Percentiles rank a stretch among this genome's conserved stretches.
Conservation (phyloP, 805 yeast species). For the Saccharomycopsis schoenii region DNA sequence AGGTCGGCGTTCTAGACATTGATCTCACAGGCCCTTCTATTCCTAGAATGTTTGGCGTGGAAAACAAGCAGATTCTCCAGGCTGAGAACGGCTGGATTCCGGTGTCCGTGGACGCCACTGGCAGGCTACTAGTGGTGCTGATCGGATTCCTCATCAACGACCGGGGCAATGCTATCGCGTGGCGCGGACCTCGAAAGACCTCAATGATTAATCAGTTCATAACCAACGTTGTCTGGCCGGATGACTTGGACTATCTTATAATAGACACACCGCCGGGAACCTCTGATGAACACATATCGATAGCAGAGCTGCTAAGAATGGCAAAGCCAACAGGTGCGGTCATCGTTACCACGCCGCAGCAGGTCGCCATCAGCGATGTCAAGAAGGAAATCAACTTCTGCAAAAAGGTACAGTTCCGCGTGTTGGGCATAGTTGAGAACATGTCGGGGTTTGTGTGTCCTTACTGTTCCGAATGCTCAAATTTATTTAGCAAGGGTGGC, state of each 20-base stretch:
- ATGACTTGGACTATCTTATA: conserved; percentile 62
- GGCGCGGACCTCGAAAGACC: conserved; percentile 98
- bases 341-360: conserved; percentile 93
- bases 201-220: conserved; percentile 95
- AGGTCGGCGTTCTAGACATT: conserved; percentile 91
- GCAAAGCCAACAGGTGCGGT: conserved; percentile 84
- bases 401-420: conserved; percentile 65
- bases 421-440: conserved; percentile 85
- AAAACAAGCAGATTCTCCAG: conserved; percentile 69
- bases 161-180: conserved; percentile 84
- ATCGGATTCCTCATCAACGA: conserved; percentile 78
- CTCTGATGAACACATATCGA: conserved; percentile 93
- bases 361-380: conserved; percentile 89
- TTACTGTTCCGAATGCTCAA: conserved; percentile 81
- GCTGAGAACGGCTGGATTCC: conserved; percentile 88
- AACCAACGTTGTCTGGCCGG: conserved; percentile 75
- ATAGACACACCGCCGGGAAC: conserved; percentile 99
- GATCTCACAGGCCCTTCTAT: conserved; percentile 95
- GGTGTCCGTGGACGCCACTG: conserved; percentile 37
- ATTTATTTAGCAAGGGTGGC: conserved; percentile 90
- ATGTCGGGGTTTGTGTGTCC: conserved; percentile 98
- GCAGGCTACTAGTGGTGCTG: conserved; percentile 63
- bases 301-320: conserved; percentile 77
- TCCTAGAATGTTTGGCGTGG: conserved; percentile 94
- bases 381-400: conserved; percentile 91